Evolutionary conservation across 2,329 filamentous ascomycete genomes (phyloP).

Genomic region (Trichothecium roseum): DNA sequence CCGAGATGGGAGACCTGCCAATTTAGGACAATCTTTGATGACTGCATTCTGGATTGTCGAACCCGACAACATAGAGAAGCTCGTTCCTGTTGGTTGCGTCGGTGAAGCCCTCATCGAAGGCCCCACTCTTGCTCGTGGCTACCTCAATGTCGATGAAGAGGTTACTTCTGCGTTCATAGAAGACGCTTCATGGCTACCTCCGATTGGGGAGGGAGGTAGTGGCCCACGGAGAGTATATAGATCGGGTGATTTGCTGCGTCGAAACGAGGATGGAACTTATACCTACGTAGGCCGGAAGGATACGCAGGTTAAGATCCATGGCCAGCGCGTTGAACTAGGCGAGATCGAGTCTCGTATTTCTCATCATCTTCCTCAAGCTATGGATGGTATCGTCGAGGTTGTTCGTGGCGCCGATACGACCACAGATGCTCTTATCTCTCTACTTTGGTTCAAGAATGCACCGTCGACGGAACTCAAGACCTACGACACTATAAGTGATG

Average conservation of each 20-base stretch:
- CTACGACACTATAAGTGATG: neutral
- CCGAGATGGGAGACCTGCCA: slow-evolving; percentile 2
- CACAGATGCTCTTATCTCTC: slow-evolving; percentile 4
- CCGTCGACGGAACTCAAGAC: neutral
- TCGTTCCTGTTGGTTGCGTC: slow-evolving; percentile 16
- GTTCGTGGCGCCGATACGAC: slow-evolving; percentile 1
- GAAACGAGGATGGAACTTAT: slow-evolving; percentile 22
- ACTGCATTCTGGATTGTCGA: slow-evolving; percentile 10
- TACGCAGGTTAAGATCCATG: slow-evolving; percentile 16
- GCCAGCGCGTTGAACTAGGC: slow-evolving; percentile 16
- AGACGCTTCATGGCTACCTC: slow-evolving; percentile 7
- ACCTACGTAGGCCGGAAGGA: slow-evolving; percentile 17
- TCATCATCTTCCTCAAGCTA: too few relatives aligned
- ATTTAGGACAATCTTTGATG: slow-evolving; percentile 5
- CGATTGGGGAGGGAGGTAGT: too few relatives aligned
- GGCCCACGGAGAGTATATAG: slow-evolving; percentile 5
- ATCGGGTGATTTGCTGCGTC: slow-evolving; percentile 6
- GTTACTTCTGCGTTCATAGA: slow-evolving; percentile 39
- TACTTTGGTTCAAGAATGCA: slow-evolving; percentile 3
- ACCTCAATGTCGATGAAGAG: slow-evolving; percentile 39
- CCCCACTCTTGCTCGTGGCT: slow-evolving; percentile 22
- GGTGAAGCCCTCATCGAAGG: slow-evolving; percentile 29
- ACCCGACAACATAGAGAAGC: slow-evolving; percentile 6
- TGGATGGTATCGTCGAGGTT: too few relatives aligned
- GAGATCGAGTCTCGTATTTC: slow-evolving; percentile 14